These are phyloP conservation scores for Novymonas esmeraldas DNA, from an alignment of 208 protist genomes.

Conservation along the genomic window DNA sequence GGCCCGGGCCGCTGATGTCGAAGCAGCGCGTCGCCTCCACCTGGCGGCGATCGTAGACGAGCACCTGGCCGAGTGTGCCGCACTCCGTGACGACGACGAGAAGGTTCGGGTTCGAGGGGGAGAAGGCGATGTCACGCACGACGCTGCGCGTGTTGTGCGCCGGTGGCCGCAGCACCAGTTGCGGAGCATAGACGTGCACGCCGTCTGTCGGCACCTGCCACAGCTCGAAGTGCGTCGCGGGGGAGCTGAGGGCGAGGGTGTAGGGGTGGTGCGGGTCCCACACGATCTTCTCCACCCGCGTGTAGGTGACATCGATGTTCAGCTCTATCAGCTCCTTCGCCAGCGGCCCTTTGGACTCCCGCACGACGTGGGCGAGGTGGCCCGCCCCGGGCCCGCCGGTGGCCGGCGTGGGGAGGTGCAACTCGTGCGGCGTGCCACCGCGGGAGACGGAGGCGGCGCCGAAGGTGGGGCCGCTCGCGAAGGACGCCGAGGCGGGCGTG, in stretches of 20 bases:
- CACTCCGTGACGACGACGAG: conserved; percentile 76
- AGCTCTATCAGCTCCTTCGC: conserved; percentile 74
- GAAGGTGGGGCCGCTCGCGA: conserved; percentile 13
- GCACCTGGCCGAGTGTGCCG: conserved; percentile 55
- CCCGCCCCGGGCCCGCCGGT: conserved; percentile 6
- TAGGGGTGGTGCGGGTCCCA: conserved; percentile 89
- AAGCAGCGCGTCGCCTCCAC: conserved; percentile 59
- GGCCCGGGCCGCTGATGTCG: conserved; percentile 54
- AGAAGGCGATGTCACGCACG: conserved; percentile 79
- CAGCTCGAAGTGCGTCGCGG: conserved; percentile 80
- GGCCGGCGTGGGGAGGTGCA: conserved; percentile 7
- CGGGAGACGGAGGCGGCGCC: conserved; percentile 15
- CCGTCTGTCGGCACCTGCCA: conserved; percentile 66
- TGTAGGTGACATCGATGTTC: conserved; percentile 66
- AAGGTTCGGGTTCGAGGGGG: conserved; percentile 69
- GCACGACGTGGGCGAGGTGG: conserved; percentile 19
- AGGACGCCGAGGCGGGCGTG: conserved; percentile 21
- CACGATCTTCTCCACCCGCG: conserved; percentile 72
- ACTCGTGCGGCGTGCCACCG: conserved; percentile 22
- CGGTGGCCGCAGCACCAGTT: conserved; percentile 73
- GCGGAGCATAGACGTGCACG: conserved; percentile 51
- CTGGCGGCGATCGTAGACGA: conserved; percentile 78
- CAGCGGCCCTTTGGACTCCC: conserved; percentile 22
- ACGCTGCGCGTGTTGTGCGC: conserved; percentile 53
- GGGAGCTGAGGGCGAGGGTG: conserved; percentile 79